These are phyloP conservation scores for Babesia bigemina DNA, from an alignment of 169 alveolate genomes.

Conservation along the genomic window DNA sequence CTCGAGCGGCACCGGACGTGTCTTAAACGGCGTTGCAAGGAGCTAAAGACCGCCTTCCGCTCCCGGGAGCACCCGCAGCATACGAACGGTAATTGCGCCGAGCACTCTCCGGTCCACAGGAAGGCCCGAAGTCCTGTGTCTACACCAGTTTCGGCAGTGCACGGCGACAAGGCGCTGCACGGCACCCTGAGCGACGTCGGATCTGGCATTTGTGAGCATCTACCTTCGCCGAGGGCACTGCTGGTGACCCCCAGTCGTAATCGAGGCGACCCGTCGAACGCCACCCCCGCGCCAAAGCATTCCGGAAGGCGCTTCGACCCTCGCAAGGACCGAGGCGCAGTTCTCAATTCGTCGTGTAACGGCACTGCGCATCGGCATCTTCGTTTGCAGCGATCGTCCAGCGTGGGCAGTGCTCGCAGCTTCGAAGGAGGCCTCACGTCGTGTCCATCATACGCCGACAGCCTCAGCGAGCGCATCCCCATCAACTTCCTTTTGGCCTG, in stretches of 20 bases:
- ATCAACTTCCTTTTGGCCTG: constrained; percentile 2
- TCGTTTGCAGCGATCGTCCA: no score
- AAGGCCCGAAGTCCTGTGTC: no score
- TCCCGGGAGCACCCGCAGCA: background rate
- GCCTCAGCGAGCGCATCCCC: background rate
- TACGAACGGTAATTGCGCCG: background rate
- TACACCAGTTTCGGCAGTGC: no score
- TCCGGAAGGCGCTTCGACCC: no score
- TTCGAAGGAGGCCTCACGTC: background rate
- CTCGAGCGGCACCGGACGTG: constrained; percentile 10
- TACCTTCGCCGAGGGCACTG: background rate
- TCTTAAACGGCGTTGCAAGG: constrained; percentile 21
- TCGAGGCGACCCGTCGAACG: no score
- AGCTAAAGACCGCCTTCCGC: constrained; percentile 5
- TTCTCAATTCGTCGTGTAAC: no score
- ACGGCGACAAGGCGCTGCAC: background rate
- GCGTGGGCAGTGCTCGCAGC: no score
- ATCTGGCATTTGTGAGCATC: background rate
- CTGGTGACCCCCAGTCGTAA: background rate
- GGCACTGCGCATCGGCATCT: no score
- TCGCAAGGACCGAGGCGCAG: no score
- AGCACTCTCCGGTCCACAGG: no score
- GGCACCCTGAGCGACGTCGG: background rate
- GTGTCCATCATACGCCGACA: background rate
- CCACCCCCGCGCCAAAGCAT: no score